phyloP scores from a whole-genome alignment of 805 yeast species.

The Scheffersomyces ergatensis region DNA sequence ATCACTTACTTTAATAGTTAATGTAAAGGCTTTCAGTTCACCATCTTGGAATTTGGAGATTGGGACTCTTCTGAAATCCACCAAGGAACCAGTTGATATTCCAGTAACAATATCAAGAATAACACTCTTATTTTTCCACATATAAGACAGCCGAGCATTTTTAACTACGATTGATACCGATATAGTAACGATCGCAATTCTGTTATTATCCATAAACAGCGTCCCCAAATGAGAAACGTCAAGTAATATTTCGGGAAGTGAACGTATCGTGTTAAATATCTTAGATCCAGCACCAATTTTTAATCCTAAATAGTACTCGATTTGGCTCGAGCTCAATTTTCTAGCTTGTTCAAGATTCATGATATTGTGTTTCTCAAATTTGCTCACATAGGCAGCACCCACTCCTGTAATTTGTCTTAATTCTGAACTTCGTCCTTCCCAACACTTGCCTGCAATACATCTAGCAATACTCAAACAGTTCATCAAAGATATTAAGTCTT shows the following conservation, averaged over 20 bases:
- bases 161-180: not conserved
- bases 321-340: constrained; percentile 22
- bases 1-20: constrained; percentile 17
- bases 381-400: constrained; percentile 39
- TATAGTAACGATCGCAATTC: not conserved
- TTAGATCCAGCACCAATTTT: constrained; percentile 40
- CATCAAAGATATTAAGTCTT: constrained; percentile 41
- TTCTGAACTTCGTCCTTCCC: constrained; percentile 48
- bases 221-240: not conserved
- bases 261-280: constrained; percentile 27
- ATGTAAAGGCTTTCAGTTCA: constrained; percentile 18
- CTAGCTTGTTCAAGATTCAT: constrained; percentile 25
- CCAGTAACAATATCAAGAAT: constrained; percentile 27
- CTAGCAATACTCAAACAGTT: constrained; percentile 37
- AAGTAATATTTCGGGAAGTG: constrained; percentile 33
- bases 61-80: constrained; percentile 45
- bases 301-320: constrained; percentile 42
- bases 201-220: not conserved
- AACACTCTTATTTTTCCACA: constrained; percentile 32
- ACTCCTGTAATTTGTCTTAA: constrained; percentile 49
- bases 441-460: constrained; percentile 42
- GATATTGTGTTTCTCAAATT: constrained; percentile 34
- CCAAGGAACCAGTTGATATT: constrained; percentile 27
- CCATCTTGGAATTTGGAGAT: constrained; percentile 15
- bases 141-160: constrained; percentile 8